Evolutionary conservation across 2,329 filamentous ascomycete genomes (phyloP).

Genomic region (Mycosphaerella arachidis): DNA sequence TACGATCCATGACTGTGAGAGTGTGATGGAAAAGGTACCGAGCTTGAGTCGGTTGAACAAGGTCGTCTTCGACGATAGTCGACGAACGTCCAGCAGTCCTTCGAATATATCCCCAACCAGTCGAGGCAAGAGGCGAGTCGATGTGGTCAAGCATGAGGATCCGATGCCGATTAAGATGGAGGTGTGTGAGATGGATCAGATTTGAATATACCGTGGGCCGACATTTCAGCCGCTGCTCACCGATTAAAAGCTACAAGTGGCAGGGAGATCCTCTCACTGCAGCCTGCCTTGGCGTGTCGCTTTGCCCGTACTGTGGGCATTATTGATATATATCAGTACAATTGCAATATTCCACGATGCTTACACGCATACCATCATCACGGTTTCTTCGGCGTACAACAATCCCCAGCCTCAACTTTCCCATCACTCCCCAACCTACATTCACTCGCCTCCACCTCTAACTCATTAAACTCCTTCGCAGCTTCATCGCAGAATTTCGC

Average conservation of each 20-base stretch:
- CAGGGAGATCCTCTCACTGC: too few relatives aligned
- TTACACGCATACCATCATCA: background rate
- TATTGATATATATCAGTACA: background rate
- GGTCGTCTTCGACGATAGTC: conserved; percentile 11
- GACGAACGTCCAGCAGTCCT: background rate
- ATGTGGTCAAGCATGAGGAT: background rate
- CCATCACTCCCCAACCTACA: conserved; percentile 10
- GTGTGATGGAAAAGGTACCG: conserved; percentile 15
- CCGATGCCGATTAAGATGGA: background rate
- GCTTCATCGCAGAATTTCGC: conserved; percentile 57
- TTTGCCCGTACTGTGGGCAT: too few relatives aligned
- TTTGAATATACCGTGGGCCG: background rate
- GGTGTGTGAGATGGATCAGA: background rate
- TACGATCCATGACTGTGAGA: conserved; percentile 15
- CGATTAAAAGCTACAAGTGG: background rate
- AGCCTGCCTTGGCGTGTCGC: too few relatives aligned
- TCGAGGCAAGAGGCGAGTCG: background rate
- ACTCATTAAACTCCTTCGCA: conserved; percentile 27
- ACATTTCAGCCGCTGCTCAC: background rate
- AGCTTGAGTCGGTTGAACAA: conserved; percentile 11
- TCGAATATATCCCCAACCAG: background rate
- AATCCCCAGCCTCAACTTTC: conserved; percentile 17
- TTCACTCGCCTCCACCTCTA: conserved; percentile 11
- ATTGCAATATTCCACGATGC: background rate
- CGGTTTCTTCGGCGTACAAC: conserved; percentile 15